Base-by-base conservation (phyloP, 2,329 filamentous ascomycete species). In the Tolypocladium amazonense region DNA sequence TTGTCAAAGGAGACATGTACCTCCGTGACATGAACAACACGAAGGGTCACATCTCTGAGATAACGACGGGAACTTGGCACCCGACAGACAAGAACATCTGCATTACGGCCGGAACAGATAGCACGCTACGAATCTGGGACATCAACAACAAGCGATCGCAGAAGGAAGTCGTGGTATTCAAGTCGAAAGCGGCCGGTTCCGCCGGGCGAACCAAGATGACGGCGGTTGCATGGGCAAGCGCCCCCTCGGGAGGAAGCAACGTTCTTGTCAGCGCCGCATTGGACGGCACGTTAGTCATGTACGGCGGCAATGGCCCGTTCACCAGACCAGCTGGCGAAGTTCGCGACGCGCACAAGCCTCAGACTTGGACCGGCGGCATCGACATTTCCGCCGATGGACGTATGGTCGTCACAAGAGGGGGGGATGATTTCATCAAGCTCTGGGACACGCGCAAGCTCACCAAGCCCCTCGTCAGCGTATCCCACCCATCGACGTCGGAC, bases 371-470 rank as follows among this genome's bases (percentile, higher is more conserved):
- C 1, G 88, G 92, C 58, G 92, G 93, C 4, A 76, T 99, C 52
- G 92, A 96, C 68, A 88, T 99, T 67, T 97, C 93, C 65, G 79
- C 87, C 0, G 94, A 97, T 71, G 94, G 94, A 12, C 84, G 93
- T 61, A 88, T 97, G 77, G 85, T 97, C 3, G 88, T 97, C 9
- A 96, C 92, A 1, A 82, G 92, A 65, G 94, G 94, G 59, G 93
- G 92, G 57, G 94, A 99, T 73, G 86, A 95, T 70, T 82, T 89
- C 2, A 93, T 99, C 73, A 97, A 97, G 76, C 81, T 97, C 2
- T 99, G 94, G 94, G 94, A 99, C 71, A 95, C 88, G 3, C 86
- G 94, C 61, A 97, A 97, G 70, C 96, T 99, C 79, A 97, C 94
- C 71, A 81, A 88, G 60, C 91, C 94, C 4, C 82, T 99, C 18